Evolutionary conservation across 805 yeast genomes (phyloP), one percentile per base, ranked within the genome.

Genomic region (Tetrapisispora taiwanensis): DNA sequence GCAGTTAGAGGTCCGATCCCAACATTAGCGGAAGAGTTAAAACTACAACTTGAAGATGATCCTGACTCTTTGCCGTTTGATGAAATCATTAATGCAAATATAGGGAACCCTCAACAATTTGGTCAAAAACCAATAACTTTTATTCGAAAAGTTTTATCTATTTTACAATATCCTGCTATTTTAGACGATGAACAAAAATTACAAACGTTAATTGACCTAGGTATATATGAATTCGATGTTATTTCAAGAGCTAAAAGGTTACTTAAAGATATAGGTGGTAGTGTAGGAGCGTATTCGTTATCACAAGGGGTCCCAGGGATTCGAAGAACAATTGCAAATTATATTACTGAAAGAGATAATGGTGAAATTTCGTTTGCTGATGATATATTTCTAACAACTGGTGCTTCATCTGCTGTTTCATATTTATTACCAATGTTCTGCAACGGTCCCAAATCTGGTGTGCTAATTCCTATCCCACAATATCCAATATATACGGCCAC

Each of bases 1-100:
- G 99, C 98, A 2, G 97, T 92, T 24, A 74, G 99, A 56, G 99
- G 99, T n/a, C 73, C 77, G 32, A 82, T 92, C 46, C 97, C 98
- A 12, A 76, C 80, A 43, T 78, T 86, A 51, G 97, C 97, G 19
- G 97, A 90, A 54, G 84, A 88, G 57, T 67, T 92, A 45, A 72
- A 80, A 47, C 66, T 66, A 6, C 73, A 76, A 51, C 69, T 92
- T 31, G 59, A 62, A 13, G 59, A 65, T 35, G 70, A 74, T 33
- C 79, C 83, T 17, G 71, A 69, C 20, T 76, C 83, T 3, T 68
- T 86, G 48, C 95, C 95, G 0, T 92, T 88, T 60, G 67, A 74
- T 35, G 68, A 75, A 47, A 85, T 92, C 54, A 81, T 90, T 59
- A 79, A 77, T 55, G 92, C 96, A 48, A 92, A 90, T 62, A 92